These are phyloP conservation scores for Martiniozyma asiatica DNA, from an alignment of 1,139 yeast genomes.

Conservation along the genomic window DNA sequence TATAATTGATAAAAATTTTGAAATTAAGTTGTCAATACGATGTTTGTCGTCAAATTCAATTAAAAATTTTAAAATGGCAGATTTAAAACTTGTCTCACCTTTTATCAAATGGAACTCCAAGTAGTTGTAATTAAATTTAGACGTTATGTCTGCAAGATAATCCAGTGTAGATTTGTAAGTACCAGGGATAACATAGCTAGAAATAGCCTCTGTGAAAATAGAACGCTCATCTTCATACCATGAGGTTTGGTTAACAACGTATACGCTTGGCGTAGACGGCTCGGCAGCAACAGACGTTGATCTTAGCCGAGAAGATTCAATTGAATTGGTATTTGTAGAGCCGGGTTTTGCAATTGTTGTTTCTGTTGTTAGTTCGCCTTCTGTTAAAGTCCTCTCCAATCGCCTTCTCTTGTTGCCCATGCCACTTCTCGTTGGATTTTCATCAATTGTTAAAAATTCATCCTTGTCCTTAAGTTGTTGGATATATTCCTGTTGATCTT, in stretches of 20 bases:
- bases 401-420: no score
- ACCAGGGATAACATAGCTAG: slow-evolving; percentile 35
- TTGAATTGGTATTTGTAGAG: no score
- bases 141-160: slow-evolving; percentile 35
- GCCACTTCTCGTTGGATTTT: no score
- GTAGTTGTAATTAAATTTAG: slow-evolving; percentile 25
- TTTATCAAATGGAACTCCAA: slow-evolving; percentile 25
- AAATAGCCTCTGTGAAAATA: slow-evolving; percentile 27
- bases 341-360: no score
- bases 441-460: slow-evolving; percentile 34
- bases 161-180: slow-evolving; percentile 35
- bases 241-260: slow-evolving; percentile 20
- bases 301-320: no score
- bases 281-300: not conserved
- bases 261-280: slow-evolving; percentile 9
- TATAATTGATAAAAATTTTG: slow-evolving; percentile 30
- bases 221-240: slow-evolving; percentile 28
- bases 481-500: slow-evolving; percentile 31
- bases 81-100: slow-evolving; percentile 21
- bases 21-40: slow-evolving; percentile 33
- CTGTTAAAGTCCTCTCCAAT: no score
- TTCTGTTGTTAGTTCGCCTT: no score
- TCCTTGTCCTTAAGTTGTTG: slow-evolving; percentile 35
- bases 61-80: slow-evolving; percentile 24
- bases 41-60: slow-evolving; percentile 29